Evolutionary conservation across 441 rosid species (phyloP).

Genomic region (Corymbia calophylla): DNA sequence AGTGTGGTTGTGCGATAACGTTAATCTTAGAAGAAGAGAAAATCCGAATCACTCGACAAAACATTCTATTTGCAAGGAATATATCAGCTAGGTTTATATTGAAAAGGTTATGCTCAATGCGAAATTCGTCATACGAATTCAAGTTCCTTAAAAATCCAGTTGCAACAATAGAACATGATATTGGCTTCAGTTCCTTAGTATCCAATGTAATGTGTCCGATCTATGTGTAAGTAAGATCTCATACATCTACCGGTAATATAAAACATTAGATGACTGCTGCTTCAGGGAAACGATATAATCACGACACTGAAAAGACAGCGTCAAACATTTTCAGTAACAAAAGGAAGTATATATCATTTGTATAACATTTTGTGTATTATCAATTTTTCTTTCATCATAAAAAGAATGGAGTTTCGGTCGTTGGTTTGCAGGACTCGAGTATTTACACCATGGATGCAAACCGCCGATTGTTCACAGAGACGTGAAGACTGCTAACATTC

Average conservation of each 20-base stretch:
- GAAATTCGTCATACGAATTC: neutral
- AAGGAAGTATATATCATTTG: neutral
- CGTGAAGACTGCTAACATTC: conserved; percentile 31
- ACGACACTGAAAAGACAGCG: neutral
- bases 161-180: neutral
- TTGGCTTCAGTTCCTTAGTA: neutral
- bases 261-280: neutral
- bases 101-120: neutral
- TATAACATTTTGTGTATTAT: neutral
- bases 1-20: neutral
- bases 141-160: neutral
- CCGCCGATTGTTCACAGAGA: conserved; percentile 41
- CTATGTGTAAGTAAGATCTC: neutral
- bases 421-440: conserved; percentile 26
- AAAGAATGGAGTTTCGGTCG: neutral
- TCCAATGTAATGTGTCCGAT: neutral
- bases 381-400: neutral
- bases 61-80: neutral
- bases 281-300: neutral
- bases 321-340: neutral
- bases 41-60: neutral
- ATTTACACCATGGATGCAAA: conserved; percentile 28
- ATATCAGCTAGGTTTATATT: neutral
- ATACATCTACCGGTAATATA: neutral
- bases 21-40: neutral